Evolutionary conservation across 192 early-diverging fungal genomes (phyloP), one percentile per base, ranked within the genome.

Genomic region (Coemansia sp.): DNA sequence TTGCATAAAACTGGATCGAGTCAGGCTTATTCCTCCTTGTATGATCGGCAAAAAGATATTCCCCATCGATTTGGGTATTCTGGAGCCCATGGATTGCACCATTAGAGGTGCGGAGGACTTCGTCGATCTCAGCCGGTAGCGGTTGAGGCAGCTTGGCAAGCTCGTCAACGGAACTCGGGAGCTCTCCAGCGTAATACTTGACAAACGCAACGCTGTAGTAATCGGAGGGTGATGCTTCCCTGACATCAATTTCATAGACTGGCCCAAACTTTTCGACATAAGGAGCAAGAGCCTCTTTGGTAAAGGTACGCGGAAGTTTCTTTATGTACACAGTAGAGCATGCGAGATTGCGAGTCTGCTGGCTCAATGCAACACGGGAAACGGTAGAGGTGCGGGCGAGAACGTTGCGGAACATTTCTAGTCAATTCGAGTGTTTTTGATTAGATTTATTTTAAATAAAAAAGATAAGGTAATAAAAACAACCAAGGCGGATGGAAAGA

Each of bases 1-100:
- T 66, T 3, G 71, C 71, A 22, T 71, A 59, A 61, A 71, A 79
- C 71, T 79, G 76, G 57, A 79, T 74, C n/a, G 72, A 25, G 38
- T 79, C 76, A 34, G 71, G 58, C 61, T 38, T 55, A 59, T 74
- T 73, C 58, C 62, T 73, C 29, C 15, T 17, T 7, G 67, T 32
- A 57, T 55, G 52, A 17, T 43, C 32, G 20, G 62, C 68, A 10
- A 32, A 15, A 17, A 79, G 23, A 10, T 11, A 45, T 10, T 40
- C 19, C 43, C 68, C 65, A 19, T 66, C 62, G 17, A 71, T 35
- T 25, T 35, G 10, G 5, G 14, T 40, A n/a, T 62, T 61, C 13
- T 60, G 42, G 38, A 74, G 56, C 4, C 38, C 63, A 17, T 38
- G 19, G 54, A 79, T 74, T 20, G 68, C 71, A 5, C 54, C 49